phyloP scores from a whole-genome alignment of 768 basidiomycete genomes.

The Panaeolus papilionaceus region DNA sequence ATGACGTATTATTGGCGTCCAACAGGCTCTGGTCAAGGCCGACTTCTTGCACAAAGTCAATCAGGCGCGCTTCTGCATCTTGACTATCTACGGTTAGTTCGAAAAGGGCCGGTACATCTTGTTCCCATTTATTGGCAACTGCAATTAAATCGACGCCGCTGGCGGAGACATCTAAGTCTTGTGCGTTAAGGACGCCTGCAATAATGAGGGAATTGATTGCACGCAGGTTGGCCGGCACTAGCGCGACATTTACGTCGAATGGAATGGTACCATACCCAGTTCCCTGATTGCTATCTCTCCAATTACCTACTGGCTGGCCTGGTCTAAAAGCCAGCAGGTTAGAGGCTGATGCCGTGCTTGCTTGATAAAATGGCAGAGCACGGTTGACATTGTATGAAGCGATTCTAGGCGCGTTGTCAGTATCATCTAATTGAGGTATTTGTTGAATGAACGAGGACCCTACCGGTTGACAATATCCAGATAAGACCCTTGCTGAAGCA shows the following conservation, averaged over 20 bases:
- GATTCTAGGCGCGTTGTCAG: constrained; percentile 29
- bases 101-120: constrained; percentile 41
- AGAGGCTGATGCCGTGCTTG: constrained; percentile 29
- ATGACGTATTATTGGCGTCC: constrained; percentile 19
- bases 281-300: constrained; percentile 50
- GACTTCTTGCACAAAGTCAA: constrained; percentile 41
- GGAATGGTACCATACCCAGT: constrained; percentile 49
- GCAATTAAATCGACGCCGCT: constrained; percentile 24
- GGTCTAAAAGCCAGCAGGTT: constrained; percentile 46
- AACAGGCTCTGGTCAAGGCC: constrained; percentile 39
- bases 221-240: constrained; percentile 48
- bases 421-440: background rate
- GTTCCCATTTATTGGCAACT: constrained; percentile 44
- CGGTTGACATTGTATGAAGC: constrained; percentile 46
- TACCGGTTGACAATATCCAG: constrained; percentile 42
- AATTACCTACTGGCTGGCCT: constrained; percentile 48
- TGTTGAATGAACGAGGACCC: background rate
- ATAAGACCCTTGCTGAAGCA: constrained; percentile 49
- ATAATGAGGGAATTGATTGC: constrained; percentile 38
- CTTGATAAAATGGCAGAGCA: constrained; percentile 41
- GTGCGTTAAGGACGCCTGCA: constrained; percentile 33
- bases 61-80: constrained; percentile 37
- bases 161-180: constrained; percentile 18
- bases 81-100: constrained; percentile 36
- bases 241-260: constrained; percentile 50